Evolutionary conservation across 176 grass and related monocot genomes (phyloP), one percentile per base, ranked within the genome.

Genomic region (Secale cereale): DNA sequence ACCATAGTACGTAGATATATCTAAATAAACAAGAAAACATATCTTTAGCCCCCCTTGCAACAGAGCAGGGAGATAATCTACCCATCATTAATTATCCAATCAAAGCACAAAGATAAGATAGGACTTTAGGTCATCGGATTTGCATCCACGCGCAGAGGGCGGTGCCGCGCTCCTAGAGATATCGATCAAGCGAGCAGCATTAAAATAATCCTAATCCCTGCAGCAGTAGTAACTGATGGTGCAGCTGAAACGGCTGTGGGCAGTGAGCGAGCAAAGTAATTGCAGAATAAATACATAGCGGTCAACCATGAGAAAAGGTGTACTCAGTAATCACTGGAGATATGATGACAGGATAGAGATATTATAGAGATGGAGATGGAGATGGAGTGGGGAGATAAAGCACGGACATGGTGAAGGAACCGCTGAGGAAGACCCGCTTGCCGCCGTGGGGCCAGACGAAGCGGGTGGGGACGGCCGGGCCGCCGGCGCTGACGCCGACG

Each of bases 401-500:
- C 66, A 14, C 26, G 6, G 64, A 98, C 97, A 90, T 91, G 16
- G 88, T 94, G 23, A 99, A 99, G 65, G 94, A 88, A 81, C 97
- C 97, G 4, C 92, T 86, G 15, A 99, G 20, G 72, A 91, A 97
- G 78, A 99, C 97, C 45, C 92, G 88, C 85, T 65, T 99, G 26
- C 97, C 97, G 59, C 97, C 97, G 57, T 99, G 94, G 15, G 97
- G 90, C 97, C 97, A 99, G 1, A 94, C 88, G 66, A 99, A 94
- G 54, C 91, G 83, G 32, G 91, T 73, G 1, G 88, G 92, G 67
- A 96, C 74, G 62, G 65, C 30, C 12, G 76, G 16, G 25, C 78
- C 86, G 20, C 73, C 89, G 20, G 41, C 10, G 41, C 81, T 85
- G 40, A 92, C 91, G 54, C 79, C 80, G 46, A 85, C 89, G 66